These are phyloP conservation scores for Botryotinia narcissicola DNA, from an alignment of 2,329 filamentous ascomycete species.

Conservation along the genomic window DNA sequence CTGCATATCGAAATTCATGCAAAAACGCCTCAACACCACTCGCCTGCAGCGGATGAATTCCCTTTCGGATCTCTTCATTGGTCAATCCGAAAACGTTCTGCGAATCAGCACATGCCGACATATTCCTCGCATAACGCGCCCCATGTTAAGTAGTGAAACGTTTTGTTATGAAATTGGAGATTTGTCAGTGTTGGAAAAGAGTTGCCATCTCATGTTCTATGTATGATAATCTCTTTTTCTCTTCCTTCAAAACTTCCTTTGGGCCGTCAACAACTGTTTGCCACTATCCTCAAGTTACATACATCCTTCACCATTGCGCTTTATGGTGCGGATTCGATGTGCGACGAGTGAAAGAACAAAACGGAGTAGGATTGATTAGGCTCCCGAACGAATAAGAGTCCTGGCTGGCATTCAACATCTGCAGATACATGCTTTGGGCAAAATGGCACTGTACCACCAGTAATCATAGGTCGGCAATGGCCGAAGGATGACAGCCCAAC, in stretches of 20 bases:
- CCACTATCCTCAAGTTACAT: not conserved
- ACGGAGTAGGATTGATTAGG: not conserved
- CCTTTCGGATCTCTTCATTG: constrained; percentile 25
- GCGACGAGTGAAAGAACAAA: not conserved
- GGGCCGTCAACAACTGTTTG: not conserved
- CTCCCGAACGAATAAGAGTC: not conserved
- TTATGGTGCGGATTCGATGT: not conserved
- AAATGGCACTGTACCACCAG: not conserved
- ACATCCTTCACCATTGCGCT: not conserved
- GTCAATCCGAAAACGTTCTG: constrained; percentile 22
- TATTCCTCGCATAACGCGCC: constrained; percentile 18
- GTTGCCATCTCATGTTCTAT: not conserved
- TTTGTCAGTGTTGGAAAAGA: constrained; percentile 17
- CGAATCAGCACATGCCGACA: constrained; percentile 27
- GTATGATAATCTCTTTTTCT: not conserved
- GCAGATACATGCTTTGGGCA: constrained; percentile 8
- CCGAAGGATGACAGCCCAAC: constrained; percentile 11
- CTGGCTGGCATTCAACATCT: not conserved
- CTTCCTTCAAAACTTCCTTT: not conserved
- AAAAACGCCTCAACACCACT: constrained; percentile 20
- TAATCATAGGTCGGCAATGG: constrained; percentile 5
- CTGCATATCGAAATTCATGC: constrained; percentile 32
- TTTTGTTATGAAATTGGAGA: constrained; percentile 11
- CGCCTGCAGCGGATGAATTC: constrained; percentile 23
- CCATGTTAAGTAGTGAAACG: not conserved